Conservation (phyloP, 371 early-diverging fungal species). For the Apophysomyces ossiformis region DNA sequence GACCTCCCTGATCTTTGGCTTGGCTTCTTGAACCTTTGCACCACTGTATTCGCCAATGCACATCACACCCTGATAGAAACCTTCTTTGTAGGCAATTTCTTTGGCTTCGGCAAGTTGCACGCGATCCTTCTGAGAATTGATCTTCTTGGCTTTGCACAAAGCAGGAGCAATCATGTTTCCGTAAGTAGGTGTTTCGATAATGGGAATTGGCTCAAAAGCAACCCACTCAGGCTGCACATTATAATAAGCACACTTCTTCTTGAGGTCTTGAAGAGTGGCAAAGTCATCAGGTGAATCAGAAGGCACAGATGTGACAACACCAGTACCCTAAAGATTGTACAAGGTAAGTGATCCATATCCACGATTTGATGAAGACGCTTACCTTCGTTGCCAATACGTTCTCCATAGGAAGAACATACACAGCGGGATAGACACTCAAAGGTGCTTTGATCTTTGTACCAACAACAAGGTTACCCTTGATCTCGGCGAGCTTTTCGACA, state of each 20-base stretch:
- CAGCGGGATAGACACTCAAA: constrained; percentile 72
- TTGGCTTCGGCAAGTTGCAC: constrained; percentile 91
- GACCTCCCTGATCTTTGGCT: constrained; percentile 78
- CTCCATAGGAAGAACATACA: constrained; percentile 98
- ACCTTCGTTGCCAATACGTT: constrained; percentile 88
- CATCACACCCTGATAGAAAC: constrained; percentile 95
- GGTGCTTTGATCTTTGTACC: constrained; percentile 94
- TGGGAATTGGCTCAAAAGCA: constrained; percentile 80
- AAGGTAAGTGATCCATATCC: background rate
- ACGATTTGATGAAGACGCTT: background rate
- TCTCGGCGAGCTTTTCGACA: constrained; percentile 71
- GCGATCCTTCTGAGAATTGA: constrained; percentile 95
- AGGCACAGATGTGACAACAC: constrained; percentile 98
- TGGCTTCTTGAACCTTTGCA: constrained; percentile 90
- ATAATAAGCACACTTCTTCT: constrained; percentile 94
- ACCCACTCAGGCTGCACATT: constrained; percentile 91
- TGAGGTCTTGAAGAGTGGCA: constrained; percentile 87
- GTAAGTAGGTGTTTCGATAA: constrained; percentile 87
- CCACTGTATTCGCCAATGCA: constrained; percentile 83
- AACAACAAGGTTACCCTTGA: constrained; percentile 83
- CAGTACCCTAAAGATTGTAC: constrained; percentile 80
- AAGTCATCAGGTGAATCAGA: constrained; percentile 98
- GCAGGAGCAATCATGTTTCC: constrained; percentile 86
- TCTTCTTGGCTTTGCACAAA: constrained; percentile 90
- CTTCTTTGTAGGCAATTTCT: constrained; percentile 97